Evolutionary conservation across 1,139 yeast species (phyloP), one percentile per base, ranked within the genome.

Genomic region (Casaregolazyma suthepensis): DNA sequence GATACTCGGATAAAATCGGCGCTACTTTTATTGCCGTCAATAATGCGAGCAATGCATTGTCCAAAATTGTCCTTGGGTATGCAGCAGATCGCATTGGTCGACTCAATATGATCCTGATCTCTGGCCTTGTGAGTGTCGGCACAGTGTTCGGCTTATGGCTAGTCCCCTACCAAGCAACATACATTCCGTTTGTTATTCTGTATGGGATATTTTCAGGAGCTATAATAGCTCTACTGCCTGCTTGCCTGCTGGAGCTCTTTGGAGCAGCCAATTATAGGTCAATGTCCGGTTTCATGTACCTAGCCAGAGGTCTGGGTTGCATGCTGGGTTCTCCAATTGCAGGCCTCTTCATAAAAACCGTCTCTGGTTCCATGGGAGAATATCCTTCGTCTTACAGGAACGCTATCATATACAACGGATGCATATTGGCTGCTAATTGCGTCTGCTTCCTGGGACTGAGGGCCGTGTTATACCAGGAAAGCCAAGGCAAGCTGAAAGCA

Each of bases 11-110:
- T 15, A 60, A 61, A 9, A 70, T 69, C 49, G 78, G 78, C 2
- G 78, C 79, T 0, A 57, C 66, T n/a, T 72, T 75, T 50, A 75
- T 75, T 58, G 78, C 75, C 5, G 45, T 74, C 17, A 75, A 73
- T 58, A 75, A 75, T 56, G 72, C 69, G 10, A 67, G 74, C 48
- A 75, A 75, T 62, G 78, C 78, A 0, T 51, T 66, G 1, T 72
- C 71, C 44, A 75, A 75, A 55, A 63, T 75, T 1, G 56, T 71
- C 1, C 60, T 75, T 10, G 78, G 78, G 3, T 64, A 64, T 52
- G 59, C 62, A 2, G 76, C 75, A 2, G 78, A 74, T 56, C 58
- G 59, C 17, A 57, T 69, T 12, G 78, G 78, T 0, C 61, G 76
- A 12, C 56, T 75, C 54, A 75, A 74, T 55, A 72, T 71, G 70